Conservation (phyloP, 2,329 filamentous ascomycete species). For the Aspergillus sp. region DNA sequence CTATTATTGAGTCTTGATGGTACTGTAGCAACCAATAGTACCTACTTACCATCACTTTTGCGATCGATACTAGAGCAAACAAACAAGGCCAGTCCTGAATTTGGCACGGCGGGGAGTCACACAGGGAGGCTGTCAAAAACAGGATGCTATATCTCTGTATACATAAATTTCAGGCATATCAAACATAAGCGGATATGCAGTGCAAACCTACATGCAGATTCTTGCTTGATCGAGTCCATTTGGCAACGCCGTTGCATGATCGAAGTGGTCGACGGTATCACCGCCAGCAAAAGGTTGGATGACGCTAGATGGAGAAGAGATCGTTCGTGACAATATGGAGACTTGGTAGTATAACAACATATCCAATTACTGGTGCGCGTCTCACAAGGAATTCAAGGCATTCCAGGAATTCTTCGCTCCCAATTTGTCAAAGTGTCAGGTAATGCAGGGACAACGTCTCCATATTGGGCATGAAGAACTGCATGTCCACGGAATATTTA, state of each 20-base stretch:
- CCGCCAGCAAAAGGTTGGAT: not conserved
- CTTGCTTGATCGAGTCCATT: not conserved
- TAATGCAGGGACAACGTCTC: constrained; percentile 8
- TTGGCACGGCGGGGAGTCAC: not conserved
- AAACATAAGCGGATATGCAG: not conserved
- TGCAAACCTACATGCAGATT: not conserved
- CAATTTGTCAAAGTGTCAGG: constrained; percentile 1
- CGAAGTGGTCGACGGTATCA: not conserved
- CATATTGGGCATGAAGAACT: constrained; percentile 22
- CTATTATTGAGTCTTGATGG: not conserved
- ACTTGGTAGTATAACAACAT: not conserved
- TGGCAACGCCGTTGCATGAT: not conserved
- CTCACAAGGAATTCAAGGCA: not conserved
- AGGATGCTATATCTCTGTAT: not conserved
- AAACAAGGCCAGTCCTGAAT: not conserved
- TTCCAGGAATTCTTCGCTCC: not conserved
- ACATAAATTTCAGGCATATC: not conserved
- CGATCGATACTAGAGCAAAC: not conserved
- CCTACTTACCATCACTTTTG: not conserved
- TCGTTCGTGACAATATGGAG: not conserved
- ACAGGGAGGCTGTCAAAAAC: not conserved
- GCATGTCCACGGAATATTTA: constrained; percentile 8
- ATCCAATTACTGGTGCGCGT: not conserved
- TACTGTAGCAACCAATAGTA: not conserved
- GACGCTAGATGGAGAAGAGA: not conserved